Evolutionary conservation across 2,329 filamentous ascomycete genomes (phyloP).

Genomic region (Ophiostoma angusticollis): DNA sequence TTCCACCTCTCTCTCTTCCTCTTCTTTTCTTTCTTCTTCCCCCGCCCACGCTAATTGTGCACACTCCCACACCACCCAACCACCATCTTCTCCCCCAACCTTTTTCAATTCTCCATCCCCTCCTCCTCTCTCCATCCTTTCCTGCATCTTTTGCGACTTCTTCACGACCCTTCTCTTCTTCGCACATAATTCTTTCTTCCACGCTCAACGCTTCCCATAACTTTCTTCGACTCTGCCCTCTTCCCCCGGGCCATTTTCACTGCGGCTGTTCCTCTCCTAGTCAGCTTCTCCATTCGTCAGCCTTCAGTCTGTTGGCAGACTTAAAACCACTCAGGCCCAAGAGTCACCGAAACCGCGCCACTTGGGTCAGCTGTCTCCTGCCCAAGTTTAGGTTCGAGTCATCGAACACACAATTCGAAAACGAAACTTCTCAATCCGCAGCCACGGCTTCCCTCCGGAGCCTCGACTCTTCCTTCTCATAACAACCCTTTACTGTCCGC

Average conservation of each 20-base stretch:
- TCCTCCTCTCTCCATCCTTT: not conserved
- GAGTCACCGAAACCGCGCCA: not conserved
- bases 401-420: not conserved
- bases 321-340: not conserved
- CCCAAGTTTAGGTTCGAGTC: conserved; percentile 6
- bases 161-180: not conserved
- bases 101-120: not conserved
- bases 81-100: not conserved
- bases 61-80: too few relatives aligned
- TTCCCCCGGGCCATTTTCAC: too few relatives aligned
- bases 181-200: not conserved
- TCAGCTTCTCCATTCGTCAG: not conserved
- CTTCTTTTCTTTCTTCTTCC: not conserved
- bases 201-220: not conserved
- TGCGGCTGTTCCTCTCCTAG: not conserved
- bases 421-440: conserved; percentile 1
- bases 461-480: not conserved
- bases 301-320: too few relatives aligned
- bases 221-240: too few relatives aligned
- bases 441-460: conserved; percentile 5
- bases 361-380: not conserved
- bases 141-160: not conserved
- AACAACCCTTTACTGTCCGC: not conserved
- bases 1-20: not conserved
- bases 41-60: not conserved